Base-by-base conservation (phyloP, 1,284 basidiomycete genomes). In the Somion occarium region DNA sequence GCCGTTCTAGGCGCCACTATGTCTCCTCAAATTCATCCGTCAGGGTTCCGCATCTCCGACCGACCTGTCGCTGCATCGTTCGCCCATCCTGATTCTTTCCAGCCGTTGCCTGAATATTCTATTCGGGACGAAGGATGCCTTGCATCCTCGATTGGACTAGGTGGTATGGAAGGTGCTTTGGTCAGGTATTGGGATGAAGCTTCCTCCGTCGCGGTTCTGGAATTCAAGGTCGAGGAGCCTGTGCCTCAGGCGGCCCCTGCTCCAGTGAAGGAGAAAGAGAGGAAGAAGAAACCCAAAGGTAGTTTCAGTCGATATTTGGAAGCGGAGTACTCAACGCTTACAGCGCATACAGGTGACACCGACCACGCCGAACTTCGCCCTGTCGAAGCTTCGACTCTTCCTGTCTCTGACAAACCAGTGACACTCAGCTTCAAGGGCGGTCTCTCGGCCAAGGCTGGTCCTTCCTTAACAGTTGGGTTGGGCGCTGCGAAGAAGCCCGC, bases 1-100 rank as follows among this genome's bases (percentile, higher is more conserved):
- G 73, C 80, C 1, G 82, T 93, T 13, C 73, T 96, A 5, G 88
- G 85, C 3, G 83, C 84, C 30, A 86, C 83, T 4, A 88, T 93
- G 82, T 89, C 88, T 20, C 78, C 89, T 2, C 80, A 86, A 56
- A 74, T 88, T 20, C 91, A 95, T 65, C 92, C 93, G 0, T 82
- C 83, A 23, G 93, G 93, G 2, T 95, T 95, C 69, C 78, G 90
- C 9, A 94, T 95, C 49, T 86, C 88, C 1, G 85, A 90, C 59
- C 79, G 83, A 25, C 90, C 91, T 0, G 86, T 94, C 5, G 92
- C 93, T 3, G 85, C 87, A 4, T 93, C 91, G 9, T 95, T 93
- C 65, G 92, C 91, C 38, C 88, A 93, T 65, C 80, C 86, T 2
- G 83, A 87, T 58, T 89, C 92, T 5, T 95, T 95, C 66, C 83